Evolutionary conservation across 768 basidiomycete genomes (phyloP).

Genomic region (Trametopsis cervina): DNA sequence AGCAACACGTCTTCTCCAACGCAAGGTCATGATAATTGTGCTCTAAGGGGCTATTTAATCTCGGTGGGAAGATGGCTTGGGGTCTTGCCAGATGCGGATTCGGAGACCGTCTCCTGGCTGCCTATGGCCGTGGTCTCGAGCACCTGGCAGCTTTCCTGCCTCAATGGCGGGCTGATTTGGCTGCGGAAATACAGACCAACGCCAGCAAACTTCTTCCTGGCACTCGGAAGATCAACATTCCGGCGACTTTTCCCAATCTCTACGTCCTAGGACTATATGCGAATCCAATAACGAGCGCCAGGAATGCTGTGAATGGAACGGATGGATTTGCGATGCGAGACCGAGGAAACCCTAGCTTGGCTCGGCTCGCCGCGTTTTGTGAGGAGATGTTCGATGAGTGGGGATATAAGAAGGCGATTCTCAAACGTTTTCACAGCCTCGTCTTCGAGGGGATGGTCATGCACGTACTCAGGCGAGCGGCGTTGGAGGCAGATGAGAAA

Average conservation of each 20-base stretch:
- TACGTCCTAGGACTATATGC: conserved; percentile 18
- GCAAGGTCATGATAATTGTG: no score
- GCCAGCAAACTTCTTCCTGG: conserved; percentile 15
- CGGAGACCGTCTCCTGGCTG: conserved; percentile 21
- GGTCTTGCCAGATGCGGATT: conserved; percentile 22
- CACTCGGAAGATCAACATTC: conserved; percentile 1
- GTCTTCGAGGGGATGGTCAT: conserved; percentile 19
- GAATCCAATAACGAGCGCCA: conserved; percentile 17
- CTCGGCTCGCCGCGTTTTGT: conserved; percentile 20
- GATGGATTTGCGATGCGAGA: conserved; percentile 13
- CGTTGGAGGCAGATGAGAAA: conserved; percentile 26
- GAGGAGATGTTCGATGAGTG: conserved; percentile 24
- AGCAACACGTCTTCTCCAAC: background rate
- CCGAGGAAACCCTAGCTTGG: conserved; percentile 17
- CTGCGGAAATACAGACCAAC: conserved; percentile 22
- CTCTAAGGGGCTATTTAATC: no score
- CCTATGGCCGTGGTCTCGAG: conserved; percentile 11
- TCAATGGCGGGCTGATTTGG: conserved; percentile 19
- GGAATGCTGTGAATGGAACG: conserved; percentile 11
- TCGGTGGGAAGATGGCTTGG: conserved; percentile 17
- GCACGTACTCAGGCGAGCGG: conserved; percentile 17
- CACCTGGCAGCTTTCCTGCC: conserved; percentile 17
- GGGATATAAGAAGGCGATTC: conserved; percentile 15
- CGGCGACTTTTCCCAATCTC: conserved; percentile 18
- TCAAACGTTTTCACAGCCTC: conserved; percentile 19